Conservation (phyloP, 78 protist genomes). For the Dictyostelium intermedium region DNA sequence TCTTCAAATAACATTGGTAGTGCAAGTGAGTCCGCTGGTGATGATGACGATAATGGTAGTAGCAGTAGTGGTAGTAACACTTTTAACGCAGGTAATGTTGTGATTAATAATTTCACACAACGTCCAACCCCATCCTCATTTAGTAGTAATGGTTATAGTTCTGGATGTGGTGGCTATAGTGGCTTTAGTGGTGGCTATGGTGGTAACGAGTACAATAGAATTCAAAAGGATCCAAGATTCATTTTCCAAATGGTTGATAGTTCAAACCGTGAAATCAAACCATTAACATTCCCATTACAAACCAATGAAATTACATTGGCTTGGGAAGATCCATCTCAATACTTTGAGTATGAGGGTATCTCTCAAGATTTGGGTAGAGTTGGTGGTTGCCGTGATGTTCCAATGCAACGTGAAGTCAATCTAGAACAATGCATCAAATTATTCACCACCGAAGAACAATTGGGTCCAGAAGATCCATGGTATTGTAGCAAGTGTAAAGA, state of each 20-base stretch:
- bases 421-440: constrained; percentile 67
- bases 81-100: not conserved
- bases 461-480: constrained; percentile 85
- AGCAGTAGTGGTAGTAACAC: not conserved
- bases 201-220: not conserved
- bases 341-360: not conserved
- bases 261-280: not conserved
- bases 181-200: not conserved
- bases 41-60: not conserved
- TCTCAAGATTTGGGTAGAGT: not conserved
- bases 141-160: not conserved
- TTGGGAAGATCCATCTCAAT: constrained; percentile 33
- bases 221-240: constrained; percentile 57
- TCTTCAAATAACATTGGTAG: not conserved
- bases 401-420: not conserved
- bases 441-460: constrained; percentile 60
- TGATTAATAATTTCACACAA: not conserved
- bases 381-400: not conserved
- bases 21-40: not conserved
- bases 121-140: not conserved
- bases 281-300: not conserved
- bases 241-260: constrained; percentile 41
- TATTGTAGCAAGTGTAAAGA: constrained; percentile 84
- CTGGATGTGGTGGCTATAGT: not conserved
- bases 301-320: not conserved